phyloP scores from a whole-genome alignment of 768 basidiomycete genomes.

The Fibroporia radiculosa region DNA sequence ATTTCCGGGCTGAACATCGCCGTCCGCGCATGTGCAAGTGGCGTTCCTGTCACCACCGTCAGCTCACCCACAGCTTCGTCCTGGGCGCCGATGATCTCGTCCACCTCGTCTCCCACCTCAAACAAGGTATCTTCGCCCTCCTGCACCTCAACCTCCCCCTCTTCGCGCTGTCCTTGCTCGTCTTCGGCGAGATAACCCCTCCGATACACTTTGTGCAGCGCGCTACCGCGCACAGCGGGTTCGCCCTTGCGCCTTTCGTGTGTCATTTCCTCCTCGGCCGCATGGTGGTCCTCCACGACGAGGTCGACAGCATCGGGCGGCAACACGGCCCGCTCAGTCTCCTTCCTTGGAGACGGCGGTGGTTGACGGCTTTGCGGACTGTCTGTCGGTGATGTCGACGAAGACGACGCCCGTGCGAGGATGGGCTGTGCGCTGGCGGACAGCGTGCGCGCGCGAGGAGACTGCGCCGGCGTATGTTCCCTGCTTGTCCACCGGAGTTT shows the following conservation, averaged over 20 bases:
- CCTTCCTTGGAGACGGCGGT: constrained; percentile 15
- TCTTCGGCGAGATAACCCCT: constrained; percentile 36
- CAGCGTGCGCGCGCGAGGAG: constrained; percentile 12
- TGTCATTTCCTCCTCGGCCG: constrained; percentile 43
- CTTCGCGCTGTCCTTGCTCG: constrained; percentile 24
- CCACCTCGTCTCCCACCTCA: constrained; percentile 29
- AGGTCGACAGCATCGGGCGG: constrained; percentile 84
- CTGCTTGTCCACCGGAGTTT: constrained; percentile 37
- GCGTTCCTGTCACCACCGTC: constrained; percentile 28
- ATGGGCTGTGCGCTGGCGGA: constrained; percentile 6
- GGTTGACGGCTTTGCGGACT: constrained; percentile 11
- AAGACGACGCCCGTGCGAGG: constrained; percentile 8
- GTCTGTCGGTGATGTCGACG: constrained; percentile 10
- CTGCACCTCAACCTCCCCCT: constrained; percentile 36
- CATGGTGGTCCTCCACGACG: constrained; percentile 61
- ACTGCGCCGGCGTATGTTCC: constrained; percentile 13
- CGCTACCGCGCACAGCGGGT: constrained; percentile 31
- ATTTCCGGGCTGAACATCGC: constrained; percentile 27
- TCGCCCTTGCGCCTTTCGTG: constrained; percentile 57
- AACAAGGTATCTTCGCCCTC: constrained; percentile 15
- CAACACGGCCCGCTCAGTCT: constrained; percentile 23
- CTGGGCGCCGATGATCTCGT: constrained; percentile 28
- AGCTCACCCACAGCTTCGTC: constrained; percentile 13
- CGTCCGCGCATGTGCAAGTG: constrained; percentile 36
- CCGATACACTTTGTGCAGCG: constrained; percentile 46